Evolutionary conservation across 2,329 filamentous ascomycete species (phyloP).

Genomic region (Penicillium sp.): DNA sequence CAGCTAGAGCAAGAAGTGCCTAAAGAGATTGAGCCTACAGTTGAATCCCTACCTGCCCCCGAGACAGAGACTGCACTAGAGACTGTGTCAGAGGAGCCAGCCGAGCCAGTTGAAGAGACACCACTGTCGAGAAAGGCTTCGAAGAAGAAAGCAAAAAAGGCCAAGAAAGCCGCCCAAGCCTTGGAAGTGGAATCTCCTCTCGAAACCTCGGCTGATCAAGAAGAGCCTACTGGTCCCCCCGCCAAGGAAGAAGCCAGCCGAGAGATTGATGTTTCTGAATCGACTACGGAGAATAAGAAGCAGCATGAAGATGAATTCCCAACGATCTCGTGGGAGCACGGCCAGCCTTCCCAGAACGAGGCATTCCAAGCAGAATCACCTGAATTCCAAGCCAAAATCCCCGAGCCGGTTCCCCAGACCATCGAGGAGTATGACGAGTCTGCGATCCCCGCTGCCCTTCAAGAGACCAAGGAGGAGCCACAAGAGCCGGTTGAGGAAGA

Average conservation of each 20-base stretch:
- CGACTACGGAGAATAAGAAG: conserved; percentile 4
- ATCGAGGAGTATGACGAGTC: conserved; percentile 32
- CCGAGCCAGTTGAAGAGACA: conserved; percentile 5
- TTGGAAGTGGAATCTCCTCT: conserved; percentile 2
- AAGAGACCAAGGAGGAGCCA: conserved; percentile 10
- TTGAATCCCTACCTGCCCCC: not conserved
- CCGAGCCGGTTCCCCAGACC: conserved; percentile 25
- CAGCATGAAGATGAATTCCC: conserved; percentile 42
- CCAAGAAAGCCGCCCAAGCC: conserved; percentile 23
- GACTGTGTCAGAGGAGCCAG: not conserved
- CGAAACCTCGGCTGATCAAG: conserved; percentile 5
- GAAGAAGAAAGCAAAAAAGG: conserved; percentile 43
- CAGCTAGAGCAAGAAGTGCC: not conserved
- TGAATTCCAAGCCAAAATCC: conserved; percentile 17
- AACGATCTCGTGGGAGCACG: conserved; percentile 42
- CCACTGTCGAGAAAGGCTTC: conserved; percentile 27
- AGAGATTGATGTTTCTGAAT: conserved; percentile 8
- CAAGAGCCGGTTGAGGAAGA: conserved; percentile 15
- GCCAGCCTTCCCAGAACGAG: conserved; percentile 27
- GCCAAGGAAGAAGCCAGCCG: conserved; percentile 4
- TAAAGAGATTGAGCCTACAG: conserved; percentile 2
- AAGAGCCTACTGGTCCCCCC: conserved; percentile 5
- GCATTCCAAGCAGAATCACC: conserved; percentile 26
- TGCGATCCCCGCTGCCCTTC: conserved; percentile 30
- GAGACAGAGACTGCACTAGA: conserved; percentile 4